Base-by-base conservation (phyloP, 2,329 filamentous ascomycete species). In the Cadophora gregata region DNA sequence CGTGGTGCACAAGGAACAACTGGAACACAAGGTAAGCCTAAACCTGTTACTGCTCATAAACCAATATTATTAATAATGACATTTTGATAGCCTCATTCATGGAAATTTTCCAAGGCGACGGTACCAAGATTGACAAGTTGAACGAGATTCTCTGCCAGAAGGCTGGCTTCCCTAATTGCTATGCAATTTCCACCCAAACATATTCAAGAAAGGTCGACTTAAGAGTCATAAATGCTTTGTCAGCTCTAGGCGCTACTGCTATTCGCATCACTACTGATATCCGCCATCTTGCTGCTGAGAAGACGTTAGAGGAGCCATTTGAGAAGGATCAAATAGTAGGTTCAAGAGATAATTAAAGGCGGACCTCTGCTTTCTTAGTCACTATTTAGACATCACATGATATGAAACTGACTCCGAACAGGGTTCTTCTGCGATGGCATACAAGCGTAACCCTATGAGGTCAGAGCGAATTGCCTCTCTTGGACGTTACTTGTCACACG, bases 271-370 rank as follows among this genome's bases (percentile, higher is more conserved):
- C 87, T 59, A 84, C 85, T 56, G 91, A 95, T 74, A 91, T 96
- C 71, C 85, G 91, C 59, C 89, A 92, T 75, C 82, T 95, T 58
- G 90, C 90, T 6, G 83, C 85, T 75, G 85, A 88, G 80, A 96
- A 97, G 83, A 93, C 96, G 79, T 82, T 96, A 66, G 93, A 96
- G 76, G 92, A 94, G 82, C 92, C 92, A 0, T 92, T 93, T 73
- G 91, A 94, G 80, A 88, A 88, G 74, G 86, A 88, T 71, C 93
- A 96, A 80, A 93, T 94, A 72, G 91, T 90, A 31, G 31, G 48
- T 29, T 33, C 25, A 24, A 53, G 53, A 58, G 24, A 4, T 19
- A 33, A 33, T 38, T 42, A 12, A 14, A 7, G 16, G 6, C 8
- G 36, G 8, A 14, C 6, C 8, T 16, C 6, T 3, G 7, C 36